phyloP scores from a whole-genome alignment of 148 eudicot species.

The Cornus florida region DNA sequence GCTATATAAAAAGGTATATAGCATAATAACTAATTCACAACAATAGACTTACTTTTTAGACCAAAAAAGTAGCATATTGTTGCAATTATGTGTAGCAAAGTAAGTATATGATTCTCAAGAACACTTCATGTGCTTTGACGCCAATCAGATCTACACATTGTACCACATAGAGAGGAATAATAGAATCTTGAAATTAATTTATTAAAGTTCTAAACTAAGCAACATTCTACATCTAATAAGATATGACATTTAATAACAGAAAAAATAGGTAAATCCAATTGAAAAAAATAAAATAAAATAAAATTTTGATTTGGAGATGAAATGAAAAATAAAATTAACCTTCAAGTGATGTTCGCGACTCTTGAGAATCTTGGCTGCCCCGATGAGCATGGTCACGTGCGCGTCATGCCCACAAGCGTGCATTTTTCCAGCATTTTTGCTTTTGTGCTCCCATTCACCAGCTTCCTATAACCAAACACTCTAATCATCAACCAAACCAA shows the following conservation, averaged over 20 bases:
- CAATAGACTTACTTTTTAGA: neutral
- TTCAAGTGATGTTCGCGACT: constrained; percentile 47
- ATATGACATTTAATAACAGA: neutral
- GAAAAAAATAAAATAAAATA: neutral
- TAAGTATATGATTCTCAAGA: neutral
- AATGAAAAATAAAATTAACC: constrained; percentile 24
- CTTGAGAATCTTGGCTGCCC: constrained; percentile 71
- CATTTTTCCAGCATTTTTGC: constrained; percentile 67
- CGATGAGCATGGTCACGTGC: constrained; percentile 81
- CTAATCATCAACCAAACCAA: no score
- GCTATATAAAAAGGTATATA: neutral
- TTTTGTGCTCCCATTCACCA: constrained; percentile 79
- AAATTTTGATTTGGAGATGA: no score
- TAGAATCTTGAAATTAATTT: neutral
- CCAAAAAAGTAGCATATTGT: neutral
- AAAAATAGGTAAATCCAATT: no score
- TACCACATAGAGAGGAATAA: neutral
- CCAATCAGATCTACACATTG: neutral
- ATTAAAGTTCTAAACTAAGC: no score
- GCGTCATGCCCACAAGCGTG: constrained; percentile 93
- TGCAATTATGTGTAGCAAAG: neutral
- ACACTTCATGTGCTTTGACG: neutral
- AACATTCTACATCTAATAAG: neutral
- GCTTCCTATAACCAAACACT: constrained; percentile 45
- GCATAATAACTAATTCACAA: neutral